A percentile compares a stretch with the other conserved stretches of the same genome.
Evolutionary conservation across 176 grass and related monocot genomes (phyloP).

Genomic region (Triticum turgidum): DNA sequence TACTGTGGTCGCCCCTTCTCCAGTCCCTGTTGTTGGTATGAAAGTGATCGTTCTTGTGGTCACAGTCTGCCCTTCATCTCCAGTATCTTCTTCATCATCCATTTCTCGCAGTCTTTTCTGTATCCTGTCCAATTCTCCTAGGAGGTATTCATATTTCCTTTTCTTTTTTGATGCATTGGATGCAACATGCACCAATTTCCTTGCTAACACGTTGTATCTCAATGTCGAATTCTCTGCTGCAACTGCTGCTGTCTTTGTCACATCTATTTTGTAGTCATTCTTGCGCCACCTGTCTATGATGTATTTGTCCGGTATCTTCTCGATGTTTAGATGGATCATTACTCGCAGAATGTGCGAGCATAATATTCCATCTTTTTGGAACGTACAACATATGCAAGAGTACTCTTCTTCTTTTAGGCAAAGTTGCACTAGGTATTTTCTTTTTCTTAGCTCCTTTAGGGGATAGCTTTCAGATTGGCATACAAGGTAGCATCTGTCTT

Average conservation of each 20-base stretch:
- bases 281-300: neutral
- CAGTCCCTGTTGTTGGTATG: too few species aligned
- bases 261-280: neutral
- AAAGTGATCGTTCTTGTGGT: too few species aligned
- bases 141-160: too few species aligned
- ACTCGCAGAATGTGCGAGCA: neutral
- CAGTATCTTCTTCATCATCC: too few species aligned
- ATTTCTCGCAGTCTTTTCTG: too few species aligned
- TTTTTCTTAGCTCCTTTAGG: neutral
- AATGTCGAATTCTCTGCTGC: neutral
- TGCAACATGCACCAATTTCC: neutral
- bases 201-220: neutral
- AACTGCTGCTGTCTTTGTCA: too few species aligned
- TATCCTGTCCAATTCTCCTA: too few species aligned
- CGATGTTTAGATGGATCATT: neutral
- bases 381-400: neutral
- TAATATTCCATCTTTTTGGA: neutral
- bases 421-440: neutral
- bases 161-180: neutral
- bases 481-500: neutral
- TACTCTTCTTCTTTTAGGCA: neutral
- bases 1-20: too few species aligned
- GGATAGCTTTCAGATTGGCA: neutral
- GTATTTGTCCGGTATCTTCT: neutral
- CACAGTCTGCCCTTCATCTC: too few species aligned